These are phyloP conservation scores for Russula olivacea DNA, from an alignment of 768 basidiomycete genomes.

Conservation along the genomic window DNA sequence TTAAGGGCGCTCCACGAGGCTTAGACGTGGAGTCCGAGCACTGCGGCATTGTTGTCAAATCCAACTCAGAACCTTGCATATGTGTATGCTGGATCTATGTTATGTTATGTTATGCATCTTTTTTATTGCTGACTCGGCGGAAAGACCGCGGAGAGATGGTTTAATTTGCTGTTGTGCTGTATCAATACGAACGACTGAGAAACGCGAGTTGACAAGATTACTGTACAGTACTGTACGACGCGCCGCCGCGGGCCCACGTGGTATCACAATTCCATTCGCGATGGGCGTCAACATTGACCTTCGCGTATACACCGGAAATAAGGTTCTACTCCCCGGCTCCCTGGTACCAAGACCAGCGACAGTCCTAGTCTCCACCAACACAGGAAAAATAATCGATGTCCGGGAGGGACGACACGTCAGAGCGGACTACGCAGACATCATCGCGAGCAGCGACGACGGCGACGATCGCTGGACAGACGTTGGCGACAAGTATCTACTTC, in stretches of 20 bases:
- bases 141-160: neutral
- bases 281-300: conserved; percentile 7
- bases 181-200: neutral
- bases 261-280: neutral
- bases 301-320: conserved; percentile 16
- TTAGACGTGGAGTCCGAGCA: too few relatives aligned
- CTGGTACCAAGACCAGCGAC: conserved; percentile 34
- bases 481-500: conserved; percentile 40
- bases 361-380: conserved; percentile 36
- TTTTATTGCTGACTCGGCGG: neutral
- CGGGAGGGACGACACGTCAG: conserved; percentile 23
- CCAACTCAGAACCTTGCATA: too few relatives aligned
- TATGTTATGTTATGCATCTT: too few relatives aligned
- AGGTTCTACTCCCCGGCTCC: conserved; percentile 30
- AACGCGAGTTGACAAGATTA: neutral
- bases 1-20: too few relatives aligned
- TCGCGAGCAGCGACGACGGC: conserved; percentile 24
- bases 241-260: too few relatives aligned
- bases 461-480: conserved; percentile 35
- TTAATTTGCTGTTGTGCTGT: too few relatives aligned
- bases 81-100: too few relatives aligned
- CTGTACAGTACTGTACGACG: too few relatives aligned
- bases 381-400: conserved; percentile 41
- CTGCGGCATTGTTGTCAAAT: too few relatives aligned
- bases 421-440: conserved; percentile 27